Evolutionary conservation across 257 asterid species (phyloP), one percentile per base, ranked within the genome.

Genomic region (Plantago major): DNA sequence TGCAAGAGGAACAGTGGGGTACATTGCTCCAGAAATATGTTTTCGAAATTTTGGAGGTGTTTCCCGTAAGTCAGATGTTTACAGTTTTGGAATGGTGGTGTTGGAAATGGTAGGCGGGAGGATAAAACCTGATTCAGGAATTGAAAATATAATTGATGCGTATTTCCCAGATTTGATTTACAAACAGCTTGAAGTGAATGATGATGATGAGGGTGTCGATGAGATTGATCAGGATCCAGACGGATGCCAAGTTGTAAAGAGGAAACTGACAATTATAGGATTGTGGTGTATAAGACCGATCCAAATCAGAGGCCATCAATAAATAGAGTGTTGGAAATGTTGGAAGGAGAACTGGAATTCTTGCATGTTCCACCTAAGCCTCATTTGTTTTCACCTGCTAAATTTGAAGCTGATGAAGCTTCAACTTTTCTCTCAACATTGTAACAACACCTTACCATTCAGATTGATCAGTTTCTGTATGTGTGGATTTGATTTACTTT

Each of bases 251-350:
- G 1, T 17, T 18, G 37, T 19, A 46, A 42, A 42, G 28, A 42
- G 64, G 11, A 58, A 58, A 42, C 12, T 67, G 62, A 57, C 62
- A 7, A 10, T 56, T 11, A 61, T 67, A 22, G 65, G 73, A 37
- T 54, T 67, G 63, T 73, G 77, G 77, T 67, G 77, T 64, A 67
- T 67, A 22, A 73, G 67, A 42, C 55, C 62, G 59, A 56, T 73
- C 77, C 77, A 0, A 17, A 42, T 11, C 19, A 58, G 2, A 55
- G 77, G 10, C 70, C 73, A 37, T 47, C 67, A 0, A 67, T 73
- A 1, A 67, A 15, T 58, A 62, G 55, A 55, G 77, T 73, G 0
- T 0, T 73, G 47, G 70, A 67, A 37, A 73, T 73, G 77, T 42
- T 73, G 17, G 71, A 71, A 60, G 65, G 76, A 8, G 44, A 66